Base-by-base conservation (phyloP, 106 monocot genomes). In the Gastrodia elata region DNA sequence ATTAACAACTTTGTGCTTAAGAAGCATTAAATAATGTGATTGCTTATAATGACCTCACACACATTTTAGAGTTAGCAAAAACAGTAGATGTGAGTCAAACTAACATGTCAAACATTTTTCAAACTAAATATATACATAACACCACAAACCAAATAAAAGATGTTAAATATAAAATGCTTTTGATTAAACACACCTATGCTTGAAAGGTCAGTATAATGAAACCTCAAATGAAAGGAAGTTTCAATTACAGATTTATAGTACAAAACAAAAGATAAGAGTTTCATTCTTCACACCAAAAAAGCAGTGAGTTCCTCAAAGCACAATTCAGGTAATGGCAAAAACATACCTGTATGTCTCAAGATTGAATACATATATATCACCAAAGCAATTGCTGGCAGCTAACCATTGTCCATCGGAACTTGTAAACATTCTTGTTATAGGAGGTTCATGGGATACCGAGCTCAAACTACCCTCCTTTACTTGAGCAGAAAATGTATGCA, bases 331-430 rank as follows among this genome's bases (percentile, higher is more conserved):
- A 27, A 34, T 20, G 34, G 13, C 0, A 38, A 67, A 11, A 41
- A 65, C 56, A 28, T 71, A 93, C 97, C 88, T 93, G 38, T 88
- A 70, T 49, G 72, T 87, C 80, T 98, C 97, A 10, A 98, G 81
- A 68, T 93, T 90, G 73, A 98, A 93, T 68, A 98, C 44, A 65
- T 98, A 93, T 39, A 98, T 91, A 74, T 98, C 97, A 59, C 97
- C 97, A 78, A 81, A 93, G 74, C 90, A 98, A 80, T 88, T 98
- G 77, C 84, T 67, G 32, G 97, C 88, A 72, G 90, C 93, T 65
- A 98, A 64, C 97, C 97, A 98, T 78, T 98, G 90, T 26, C 93
- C 93, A 76, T 98, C 91, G 20, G 75, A 72, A 65, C 97, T 98
- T 20, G 82, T 76, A 80, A 93, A 85, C 97, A 93, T 88, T 83